Base-by-base conservation (phyloP, 257 asterid genomes). In the Primulina tabacum region DNA sequence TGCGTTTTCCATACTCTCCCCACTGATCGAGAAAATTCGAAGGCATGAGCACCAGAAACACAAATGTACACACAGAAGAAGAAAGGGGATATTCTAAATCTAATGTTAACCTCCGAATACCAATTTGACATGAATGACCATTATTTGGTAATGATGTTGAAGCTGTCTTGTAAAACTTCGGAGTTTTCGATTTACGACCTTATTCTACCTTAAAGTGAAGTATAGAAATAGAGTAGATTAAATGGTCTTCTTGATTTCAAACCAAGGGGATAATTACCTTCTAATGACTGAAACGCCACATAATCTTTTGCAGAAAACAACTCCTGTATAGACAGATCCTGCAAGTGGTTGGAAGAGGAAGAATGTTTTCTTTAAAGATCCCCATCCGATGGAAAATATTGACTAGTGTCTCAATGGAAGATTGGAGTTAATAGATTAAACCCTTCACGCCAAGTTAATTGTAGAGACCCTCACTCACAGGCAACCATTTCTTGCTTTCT, bases 1-100 rank as follows among this genome's bases (percentile, higher is more conserved):
- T 10, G 99, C 99, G 74, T 90, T 93, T 82, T 93, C 99, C 99
- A 93, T 93, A 78, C 98, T 92, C 75, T 93, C 99, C 52, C 99
- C 99, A 70, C 99, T 93, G 81, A 68, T 69, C 71, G 65, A 67
- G 33, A 35, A 28, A 28, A 77, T 40, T 52, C 66, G 16, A 30
- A 47, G 14, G 29, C 26, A 17, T 59, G 5, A 67, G 29, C 17
- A 32, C 32, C n/a, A 52, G 18, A 65, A 40, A 33, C 24, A 38
- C 9, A 65, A 17, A 37, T 40, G 47, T 32, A 12, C 57, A 38
- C 2, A 38, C 47, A 64, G 28, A 9, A 24, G 29, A 64, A 64
- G 18, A 4, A 40, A 40, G 2, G 52, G 52, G 4, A 28, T 28
- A 28, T 28, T 28, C 30, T 28, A 28, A 28, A 28, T 28, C 30